These are phyloP conservation scores for Dendryphion nanum DNA, from an alignment of 2,329 filamentous ascomycete species.

Conservation along the genomic window DNA sequence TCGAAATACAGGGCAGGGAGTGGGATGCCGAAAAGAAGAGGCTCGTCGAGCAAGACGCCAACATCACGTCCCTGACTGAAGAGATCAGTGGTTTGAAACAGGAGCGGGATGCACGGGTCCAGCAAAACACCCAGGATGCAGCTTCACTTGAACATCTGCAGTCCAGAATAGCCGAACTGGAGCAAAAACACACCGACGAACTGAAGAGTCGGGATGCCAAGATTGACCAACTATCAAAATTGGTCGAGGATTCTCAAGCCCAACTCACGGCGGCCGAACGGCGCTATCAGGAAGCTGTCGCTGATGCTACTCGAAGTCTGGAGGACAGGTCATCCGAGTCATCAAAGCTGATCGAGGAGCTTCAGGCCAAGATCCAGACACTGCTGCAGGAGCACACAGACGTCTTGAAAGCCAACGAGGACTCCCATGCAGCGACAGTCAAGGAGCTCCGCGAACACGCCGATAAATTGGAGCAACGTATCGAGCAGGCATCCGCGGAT, in stretches of 20 bases:
- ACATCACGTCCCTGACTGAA: slow-evolving; percentile 25
- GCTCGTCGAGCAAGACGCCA: slow-evolving; percentile 28
- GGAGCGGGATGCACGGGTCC: slow-evolving; percentile 23
- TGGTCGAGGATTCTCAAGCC: slow-evolving; percentile 23
- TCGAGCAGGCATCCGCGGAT: slow-evolving; percentile 25
- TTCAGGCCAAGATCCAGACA: slow-evolving; percentile 29
- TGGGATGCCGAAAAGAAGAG: slow-evolving; percentile 38
- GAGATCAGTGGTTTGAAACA: slow-evolving; percentile 22
- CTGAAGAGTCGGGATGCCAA: slow-evolving; percentile 26
- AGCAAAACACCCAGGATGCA: slow-evolving; percentile 21
- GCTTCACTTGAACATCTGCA: slow-evolving; percentile 26
- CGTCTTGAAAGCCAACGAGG: slow-evolving; percentile 29
- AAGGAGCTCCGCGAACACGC: slow-evolving; percentile 27
- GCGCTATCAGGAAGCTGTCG: slow-evolving; percentile 21
- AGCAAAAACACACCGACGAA: slow-evolving; percentile 28
- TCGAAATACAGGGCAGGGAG: slow-evolving; percentile 33
- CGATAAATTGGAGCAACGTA: slow-evolving; percentile 26
- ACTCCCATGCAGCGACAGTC: slow-evolving; percentile 21
- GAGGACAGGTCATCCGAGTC: slow-evolving; percentile 30
- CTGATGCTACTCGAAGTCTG: slow-evolving; percentile 21
- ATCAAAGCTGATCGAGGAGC: slow-evolving; percentile 28
- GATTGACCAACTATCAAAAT: slow-evolving; percentile 25
- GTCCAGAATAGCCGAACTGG: slow-evolving; percentile 22
- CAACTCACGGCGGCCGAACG: slow-evolving; percentile 21
- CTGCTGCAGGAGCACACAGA: slow-evolving; percentile 34